Base-by-base conservation (phyloP, 2,329 filamentous ascomycete genomes). In the Fusarium metavorans region DNA sequence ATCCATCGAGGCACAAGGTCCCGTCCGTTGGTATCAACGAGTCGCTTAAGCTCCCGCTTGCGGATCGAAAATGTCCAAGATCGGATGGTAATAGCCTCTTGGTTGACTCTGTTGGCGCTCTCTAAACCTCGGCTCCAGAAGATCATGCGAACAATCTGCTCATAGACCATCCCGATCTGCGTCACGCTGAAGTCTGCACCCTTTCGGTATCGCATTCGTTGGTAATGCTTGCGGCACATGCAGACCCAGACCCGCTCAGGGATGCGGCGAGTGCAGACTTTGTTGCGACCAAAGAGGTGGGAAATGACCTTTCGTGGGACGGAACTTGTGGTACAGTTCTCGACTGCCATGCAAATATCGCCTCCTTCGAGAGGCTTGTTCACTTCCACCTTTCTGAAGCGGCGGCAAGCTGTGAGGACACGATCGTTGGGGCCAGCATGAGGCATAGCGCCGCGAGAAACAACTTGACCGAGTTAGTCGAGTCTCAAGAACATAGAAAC, bases 231-330 rank as follows among this genome's bases (percentile, higher is more conserved):
- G 39, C 94, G 90, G 81, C 94, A 97, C 80, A 90, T 92, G 77
- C 92, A 90, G 1, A 94, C 90, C 93, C 93, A 96, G 3, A 94
- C 88, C 25, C 89, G 83, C 7, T 88, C 84, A 0, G 93, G 93
- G 58, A 97, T 94, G 52, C 87, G 86, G 37, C 92, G 88, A 1
- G 94, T 97, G 78, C 91, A 92, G 9, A 89, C 87, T 83, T 97
- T 97, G 86, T 97, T 97, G 41, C 94, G 90, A 25, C 94, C 94
- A 76, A 96, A 96, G 65, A 95, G 89, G 78, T 97, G 93, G 0
- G 93, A 95, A 68, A 96, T 92, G 6, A 92, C 91, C 83, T 96
- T 96, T 57, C 94, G 90, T 27, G 88, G 88, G 65, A 89, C 87
- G 6, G 90, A 91, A 5, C 87, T 87, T 0, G 90, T 92, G 54